These are phyloP conservation scores for Backusella psychrophila DNA, from an alignment of 192 early-diverging fungal species.

Conservation along the genomic window DNA sequence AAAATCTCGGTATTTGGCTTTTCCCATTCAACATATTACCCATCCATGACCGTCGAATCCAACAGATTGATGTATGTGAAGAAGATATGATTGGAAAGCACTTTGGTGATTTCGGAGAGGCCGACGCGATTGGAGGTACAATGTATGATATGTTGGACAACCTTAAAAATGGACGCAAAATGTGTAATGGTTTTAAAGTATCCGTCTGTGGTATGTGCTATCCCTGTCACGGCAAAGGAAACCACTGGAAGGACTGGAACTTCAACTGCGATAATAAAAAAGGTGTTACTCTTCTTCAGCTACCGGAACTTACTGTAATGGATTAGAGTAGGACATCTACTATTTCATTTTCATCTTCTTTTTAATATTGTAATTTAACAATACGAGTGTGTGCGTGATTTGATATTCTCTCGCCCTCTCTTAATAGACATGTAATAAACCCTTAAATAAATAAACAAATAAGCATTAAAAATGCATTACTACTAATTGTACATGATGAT, in stretches of 20 bases:
- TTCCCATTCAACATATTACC: slow-evolving; percentile 57
- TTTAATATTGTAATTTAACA: slow-evolving; percentile 1
- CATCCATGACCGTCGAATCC: slow-evolving; percentile 57
- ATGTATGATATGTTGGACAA: slow-evolving; percentile 61
- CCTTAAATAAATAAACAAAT: slow-evolving; percentile 1
- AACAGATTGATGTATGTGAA: slow-evolving; percentile 61
- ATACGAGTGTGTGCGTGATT: not conserved
- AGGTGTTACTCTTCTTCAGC: slow-evolving; percentile 47
- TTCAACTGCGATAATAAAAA: slow-evolving; percentile 52
- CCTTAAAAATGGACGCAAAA: slow-evolving; percentile 34
- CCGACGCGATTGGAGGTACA: slow-evolving; percentile 33
- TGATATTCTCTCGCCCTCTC: not conserved
- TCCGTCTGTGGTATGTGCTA: slow-evolving; percentile 55
- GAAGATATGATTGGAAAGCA: slow-evolving; percentile 65
- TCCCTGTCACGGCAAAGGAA: slow-evolving; percentile 46
- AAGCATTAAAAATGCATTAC: not conserved
- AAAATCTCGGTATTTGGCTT: slow-evolving; percentile 61
- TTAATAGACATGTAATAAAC: slow-evolving; percentile 1
- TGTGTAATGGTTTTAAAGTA: slow-evolving; percentile 54
- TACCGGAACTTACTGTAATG: slow-evolving; percentile 16
- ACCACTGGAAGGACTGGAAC: slow-evolving; percentile 55
- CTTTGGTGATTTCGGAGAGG: slow-evolving; percentile 44
- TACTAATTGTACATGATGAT: not conserved
- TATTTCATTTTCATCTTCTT: not conserved
- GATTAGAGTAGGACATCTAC: not conserved